Evolutionary conservation across 805 yeast species (phyloP), one percentile per base, ranked within the genome.

Genomic region (Saturnispora dispora): DNA sequence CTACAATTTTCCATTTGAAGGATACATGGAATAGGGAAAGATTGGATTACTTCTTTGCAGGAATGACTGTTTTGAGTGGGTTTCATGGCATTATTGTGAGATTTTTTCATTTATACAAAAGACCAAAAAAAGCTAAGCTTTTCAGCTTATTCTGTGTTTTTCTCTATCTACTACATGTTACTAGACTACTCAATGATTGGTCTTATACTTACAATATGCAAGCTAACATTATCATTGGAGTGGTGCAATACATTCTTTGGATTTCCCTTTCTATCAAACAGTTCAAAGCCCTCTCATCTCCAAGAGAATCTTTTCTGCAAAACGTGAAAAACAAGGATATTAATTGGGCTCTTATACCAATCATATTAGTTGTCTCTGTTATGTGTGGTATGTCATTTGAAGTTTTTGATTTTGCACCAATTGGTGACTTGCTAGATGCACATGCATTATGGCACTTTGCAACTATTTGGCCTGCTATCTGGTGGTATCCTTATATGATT

Each of bases 361-460:
- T 78, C 4, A 59, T 68, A 10, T 64, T 79, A 44, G 85, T 82
- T 9, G 53, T 68, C 0, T 63, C 73, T 40, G 83, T 90, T 10
- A 60, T 78, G 2, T 58, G 76, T 23, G 97, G 96, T 1, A 88
- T 88, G 93, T 74, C 85, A n/a, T 77, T 91, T 57, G 99, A 91
- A 64, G 68, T 91, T 36, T 85, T 89, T 66, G 99, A 91, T 67
- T 93, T 93, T 64, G 78, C 95, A 4, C 93, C 86, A 15, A 63
- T 84, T 37, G 69, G 60, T 47, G 85, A 76, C 58, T 73, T 86
- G 39, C 59, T 93, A 0, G 99, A 93, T 68, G 95, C 96, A 0
- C 99, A 93, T 67, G 81, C 96, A 0, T 61, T 91, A 39, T 93
- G 99, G 99, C 99, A 93, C 64, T 74, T 85, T 27, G 78, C 87